A percentile compares a stretch with the other conserved stretches of the same genome.
Evolutionary conservation across 2,329 filamentous ascomycete genomes (phyloP).

Genomic region (Phialophora macrospora): DNA sequence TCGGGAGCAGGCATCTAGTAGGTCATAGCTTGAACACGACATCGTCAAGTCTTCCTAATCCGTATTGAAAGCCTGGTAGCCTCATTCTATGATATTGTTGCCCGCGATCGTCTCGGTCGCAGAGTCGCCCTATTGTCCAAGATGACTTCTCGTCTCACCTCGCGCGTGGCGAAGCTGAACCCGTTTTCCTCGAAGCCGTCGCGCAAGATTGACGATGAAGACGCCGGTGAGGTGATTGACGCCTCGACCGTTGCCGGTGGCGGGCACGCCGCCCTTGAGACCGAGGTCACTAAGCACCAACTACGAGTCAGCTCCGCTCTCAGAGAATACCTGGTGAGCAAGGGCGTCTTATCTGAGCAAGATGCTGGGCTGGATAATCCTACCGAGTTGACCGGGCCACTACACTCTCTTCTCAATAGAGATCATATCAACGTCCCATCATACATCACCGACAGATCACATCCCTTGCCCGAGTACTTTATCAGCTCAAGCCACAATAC

Average conservation of each 20-base stretch:
- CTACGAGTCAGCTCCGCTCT: conserved; percentile 34
- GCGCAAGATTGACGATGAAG: conserved; percentile 35
- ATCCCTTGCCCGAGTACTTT: conserved; percentile 39
- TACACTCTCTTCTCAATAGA: conserved; percentile 32
- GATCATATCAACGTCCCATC: conserved; percentile 35
- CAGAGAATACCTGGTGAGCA: conserved; percentile 32
- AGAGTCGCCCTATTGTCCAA: background rate
- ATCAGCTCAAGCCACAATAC: conserved; percentile 40
- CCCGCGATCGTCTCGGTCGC: background rate
- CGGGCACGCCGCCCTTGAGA: conserved; percentile 31
- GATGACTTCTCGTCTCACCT: conserved; percentile 21
- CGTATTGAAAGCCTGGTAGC: background rate
- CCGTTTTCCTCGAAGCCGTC: conserved; percentile 30
- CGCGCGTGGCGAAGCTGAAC: conserved; percentile 34
- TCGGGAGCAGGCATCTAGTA: background rate
- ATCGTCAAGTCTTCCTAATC: background rate
- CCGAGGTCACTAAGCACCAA: conserved; percentile 33
- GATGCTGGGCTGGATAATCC: conserved; percentile 31
- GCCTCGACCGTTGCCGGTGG: conserved; percentile 34
- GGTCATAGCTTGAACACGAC: background rate
- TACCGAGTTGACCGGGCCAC: conserved; percentile 21
- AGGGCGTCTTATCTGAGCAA: conserved; percentile 32
- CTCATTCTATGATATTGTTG: background rate
- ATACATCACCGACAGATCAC: conserved; percentile 33
- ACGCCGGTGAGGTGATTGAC: conserved; percentile 36